Conservation (phyloP, 78 protist genomes). For the Anaeramoeba flamelloides region DNA sequence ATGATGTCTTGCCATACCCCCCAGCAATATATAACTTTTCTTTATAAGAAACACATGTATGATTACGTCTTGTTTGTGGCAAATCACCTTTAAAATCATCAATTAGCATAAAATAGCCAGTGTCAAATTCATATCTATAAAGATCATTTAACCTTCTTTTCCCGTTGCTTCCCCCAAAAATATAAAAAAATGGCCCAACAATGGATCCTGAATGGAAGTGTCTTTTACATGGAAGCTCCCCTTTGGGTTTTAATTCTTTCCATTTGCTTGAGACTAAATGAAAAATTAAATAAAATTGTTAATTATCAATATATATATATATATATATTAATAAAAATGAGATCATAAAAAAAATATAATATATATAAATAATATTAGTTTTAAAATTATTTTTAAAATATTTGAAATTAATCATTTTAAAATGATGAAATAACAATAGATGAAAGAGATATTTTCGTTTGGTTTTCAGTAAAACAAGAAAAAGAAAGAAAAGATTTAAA, state of each 20-base stretch:
- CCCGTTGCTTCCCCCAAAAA: neutral
- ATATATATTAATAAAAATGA: too few relatives aligned
- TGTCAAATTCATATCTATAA: neutral
- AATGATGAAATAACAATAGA: too few relatives aligned
- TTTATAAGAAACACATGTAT: neutral
- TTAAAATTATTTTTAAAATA: too few relatives aligned
- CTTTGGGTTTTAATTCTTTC: neutral
- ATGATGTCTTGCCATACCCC: neutral
- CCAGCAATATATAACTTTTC: neutral
- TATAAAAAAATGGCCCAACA: neutral
- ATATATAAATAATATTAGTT: too few relatives aligned
- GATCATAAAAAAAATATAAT: too few relatives aligned
- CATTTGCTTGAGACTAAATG: neutral
- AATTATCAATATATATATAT: too few relatives aligned
- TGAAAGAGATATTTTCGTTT: too few relatives aligned
- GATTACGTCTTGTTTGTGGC: neutral
- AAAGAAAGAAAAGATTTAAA: too few relatives aligned
- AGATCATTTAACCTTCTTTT: neutral
- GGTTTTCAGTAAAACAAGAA: too few relatives aligned
- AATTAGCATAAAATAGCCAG: neutral
- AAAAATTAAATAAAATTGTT: too few relatives aligned
- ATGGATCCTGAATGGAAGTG: neutral
- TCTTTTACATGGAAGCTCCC: neutral
- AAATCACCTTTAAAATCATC: neutral
- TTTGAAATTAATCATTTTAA: too few relatives aligned